These are phyloP conservation scores for Chalciporus sp. DNA, from an alignment of 1,284 basidiomycete species.

Conservation along the genomic window DNA sequence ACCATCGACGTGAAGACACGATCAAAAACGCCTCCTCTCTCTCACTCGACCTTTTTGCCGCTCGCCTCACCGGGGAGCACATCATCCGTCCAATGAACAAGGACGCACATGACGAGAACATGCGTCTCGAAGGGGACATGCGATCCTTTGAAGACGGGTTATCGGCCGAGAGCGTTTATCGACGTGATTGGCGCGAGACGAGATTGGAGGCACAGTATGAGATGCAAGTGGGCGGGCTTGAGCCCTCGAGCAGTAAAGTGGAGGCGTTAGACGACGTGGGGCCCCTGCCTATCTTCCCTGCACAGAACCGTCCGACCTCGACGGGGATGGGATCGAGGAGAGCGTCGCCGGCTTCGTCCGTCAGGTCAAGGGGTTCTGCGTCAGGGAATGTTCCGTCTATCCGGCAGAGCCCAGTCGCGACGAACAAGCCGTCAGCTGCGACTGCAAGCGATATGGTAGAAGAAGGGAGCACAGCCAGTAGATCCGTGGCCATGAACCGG, in stretches of 20 bases:
- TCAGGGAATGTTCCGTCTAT: constrained; percentile 40
- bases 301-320: constrained; percentile 20
- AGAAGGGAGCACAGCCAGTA: constrained; percentile 34
- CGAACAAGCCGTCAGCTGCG: constrained; percentile 38
- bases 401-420: constrained; percentile 45
- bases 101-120: constrained; percentile 6
- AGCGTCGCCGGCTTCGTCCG: constrained; percentile 50
- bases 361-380: constrained; percentile 50
- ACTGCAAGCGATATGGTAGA: constrained; percentile 46
- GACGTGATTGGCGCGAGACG: constrained; percentile 75
- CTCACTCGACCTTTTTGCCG: constrained; percentile 71
- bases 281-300: constrained; percentile 18
- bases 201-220: constrained; percentile 36
- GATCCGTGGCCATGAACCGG: constrained; percentile 24
- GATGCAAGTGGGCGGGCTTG: constrained; percentile 3
- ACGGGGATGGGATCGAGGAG: constrained; percentile 31
- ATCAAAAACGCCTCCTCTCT: constrained; percentile 71
- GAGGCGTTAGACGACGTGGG: constrained; percentile 41
- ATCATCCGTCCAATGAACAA: constrained; percentile 6
- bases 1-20: constrained; percentile 38
- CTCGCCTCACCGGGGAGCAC: constrained; percentile 63
- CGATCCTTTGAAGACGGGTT: constrained; percentile 67
- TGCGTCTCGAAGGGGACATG: constrained; percentile 45
- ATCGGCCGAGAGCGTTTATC: constrained; percentile 62
- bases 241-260: constrained; percentile 19